Base-by-base conservation (phyloP, 2,329 filamentous ascomycete genomes). In the Penicillium palitans region DNA sequence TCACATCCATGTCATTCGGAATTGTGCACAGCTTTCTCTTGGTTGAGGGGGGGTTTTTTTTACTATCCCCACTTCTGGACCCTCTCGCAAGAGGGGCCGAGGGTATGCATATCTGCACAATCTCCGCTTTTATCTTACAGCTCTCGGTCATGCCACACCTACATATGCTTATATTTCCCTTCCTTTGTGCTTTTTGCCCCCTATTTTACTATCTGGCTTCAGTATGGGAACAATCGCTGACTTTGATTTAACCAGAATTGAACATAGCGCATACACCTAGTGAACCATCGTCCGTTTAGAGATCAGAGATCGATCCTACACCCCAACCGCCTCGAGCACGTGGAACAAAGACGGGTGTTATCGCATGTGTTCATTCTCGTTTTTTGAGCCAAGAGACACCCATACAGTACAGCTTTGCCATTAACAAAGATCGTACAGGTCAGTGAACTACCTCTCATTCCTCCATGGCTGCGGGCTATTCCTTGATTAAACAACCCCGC, bases 331-430 rank as follows among this genome's bases (percentile, higher is more conserved):
- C 46, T 59, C 37, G 13, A 61, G 31, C 49, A 48, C 46, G 56
- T 57, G 61, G 19, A 59, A 58, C 53, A 60, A 61, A 66, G 61
- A 65, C 64, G 51, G 59, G 57, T 57, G 55, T 64, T 59, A 54
- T 62, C 39, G 57, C 62, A 48, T 53, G 50, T 55, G 27, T 48
- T 39, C 40, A 19, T 49, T 44, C 19, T n/a, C 42, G 25, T 21
- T 37, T 27, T 15, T 21, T 44, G n/a, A 10, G 12, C 9, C n/a
- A 25, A 25, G 33, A 52, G 29, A 37, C 21, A 17, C 55, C 46
- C 25, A 59, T 48, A 55, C 49, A 56, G 47, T 48, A 57, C 51
- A 58, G 39, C 24, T 48, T 53, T 35, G n/a, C 27, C 9, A 33
- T 37, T 27, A 9, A 48, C 35, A 48, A 57, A 57, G 33, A 57